Evolutionary conservation across 2,329 filamentous ascomycete species (phyloP).

Genomic region (Allantophomopsis lycopodina): DNA sequence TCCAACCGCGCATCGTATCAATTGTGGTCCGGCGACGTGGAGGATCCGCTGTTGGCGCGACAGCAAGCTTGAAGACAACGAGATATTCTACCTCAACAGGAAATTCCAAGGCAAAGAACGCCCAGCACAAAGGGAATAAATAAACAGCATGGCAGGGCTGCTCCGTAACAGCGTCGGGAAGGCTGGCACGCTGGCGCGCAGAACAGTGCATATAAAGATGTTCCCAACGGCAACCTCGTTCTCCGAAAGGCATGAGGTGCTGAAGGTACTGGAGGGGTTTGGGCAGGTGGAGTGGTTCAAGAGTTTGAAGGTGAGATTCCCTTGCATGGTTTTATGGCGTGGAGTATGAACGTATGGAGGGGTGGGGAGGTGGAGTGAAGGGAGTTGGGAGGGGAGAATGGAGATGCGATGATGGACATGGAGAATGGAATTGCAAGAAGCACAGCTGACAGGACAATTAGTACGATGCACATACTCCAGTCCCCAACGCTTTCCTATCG

Average conservation of each 20-base stretch:
- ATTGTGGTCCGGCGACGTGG: too few relatives aligned
- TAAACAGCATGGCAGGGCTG: not conserved
- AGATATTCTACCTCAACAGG: too few relatives aligned
- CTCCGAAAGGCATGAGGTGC: conserved; percentile 17
- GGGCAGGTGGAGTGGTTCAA: conserved; percentile 18
- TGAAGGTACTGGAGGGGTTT: conserved; percentile 17
- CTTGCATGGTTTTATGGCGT: too few relatives aligned
- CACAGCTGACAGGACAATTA: not conserved
- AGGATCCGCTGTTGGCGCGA: too few relatives aligned
- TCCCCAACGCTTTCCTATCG: conserved; percentile 14
- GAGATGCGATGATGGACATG: not conserved
- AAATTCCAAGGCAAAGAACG: too few relatives aligned
- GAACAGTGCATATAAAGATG: conserved; percentile 18
- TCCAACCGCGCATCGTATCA: too few relatives aligned
- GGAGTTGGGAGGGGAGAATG: conserved; percentile 13
- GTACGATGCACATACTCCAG: not conserved
- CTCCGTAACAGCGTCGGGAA: too few relatives aligned
- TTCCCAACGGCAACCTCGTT: conserved; percentile 15
- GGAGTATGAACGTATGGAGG: too few relatives aligned
- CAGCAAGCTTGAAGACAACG: too few relatives aligned
- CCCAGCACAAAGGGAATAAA: not conserved
- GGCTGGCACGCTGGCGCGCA: not conserved
- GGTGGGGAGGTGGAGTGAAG: too few relatives aligned
- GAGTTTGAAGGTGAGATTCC: conserved; percentile 13
- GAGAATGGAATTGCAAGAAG: not conserved